phyloP scores from a whole-genome alignment of 139 green algal genomes.

The Chlorokybus atmophyticus region DNA sequence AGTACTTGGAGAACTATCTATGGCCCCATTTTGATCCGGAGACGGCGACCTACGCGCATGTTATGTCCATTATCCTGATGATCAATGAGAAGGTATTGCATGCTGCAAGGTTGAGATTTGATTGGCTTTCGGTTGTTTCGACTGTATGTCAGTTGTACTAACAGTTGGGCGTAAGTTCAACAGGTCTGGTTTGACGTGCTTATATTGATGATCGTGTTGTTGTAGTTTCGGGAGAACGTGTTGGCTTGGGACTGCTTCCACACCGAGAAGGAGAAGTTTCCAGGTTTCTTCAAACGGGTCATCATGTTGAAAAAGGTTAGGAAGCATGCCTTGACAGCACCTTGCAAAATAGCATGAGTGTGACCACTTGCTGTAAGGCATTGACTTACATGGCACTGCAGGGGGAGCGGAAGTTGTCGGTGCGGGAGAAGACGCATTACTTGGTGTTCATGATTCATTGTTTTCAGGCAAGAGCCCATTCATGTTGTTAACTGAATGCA shows the following conservation, averaged over 20 bases:
- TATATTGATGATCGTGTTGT: too few relatives aligned
- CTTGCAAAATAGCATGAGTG: too few relatives aligned
- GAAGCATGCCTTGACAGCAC: too few relatives aligned
- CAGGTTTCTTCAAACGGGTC: conserved; percentile 57
- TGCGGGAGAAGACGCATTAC: conserved; percentile 62
- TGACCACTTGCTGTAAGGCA: too few relatives aligned
- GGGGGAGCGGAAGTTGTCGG: conserved; percentile 20
- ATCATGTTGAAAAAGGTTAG: conserved; percentile 41
- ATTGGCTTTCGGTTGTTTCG: too few relatives aligned
- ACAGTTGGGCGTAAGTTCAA: too few relatives aligned
- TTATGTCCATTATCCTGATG: conserved; percentile 80
- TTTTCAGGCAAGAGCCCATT: conserved; percentile 48
- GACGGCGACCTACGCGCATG: conserved; percentile 38
- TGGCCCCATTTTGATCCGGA: conserved; percentile 67
- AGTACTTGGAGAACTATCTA: conserved; percentile 93
- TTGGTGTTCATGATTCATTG: conserved; percentile 73
- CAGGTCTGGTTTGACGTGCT: not conserved
- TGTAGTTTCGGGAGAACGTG: conserved; percentile 29
- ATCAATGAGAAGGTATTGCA: conserved; percentile 92
- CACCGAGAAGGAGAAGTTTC: conserved; percentile 37
- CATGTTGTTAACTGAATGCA: not conserved
- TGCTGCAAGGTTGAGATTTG: too few relatives aligned
- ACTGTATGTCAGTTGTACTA: too few relatives aligned
- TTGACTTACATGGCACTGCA: not conserved
- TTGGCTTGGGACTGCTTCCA: conserved; percentile 64